phyloP scores from a whole-genome alignment of 345 rosid species.

The Pistacia atlantica region DNA sequence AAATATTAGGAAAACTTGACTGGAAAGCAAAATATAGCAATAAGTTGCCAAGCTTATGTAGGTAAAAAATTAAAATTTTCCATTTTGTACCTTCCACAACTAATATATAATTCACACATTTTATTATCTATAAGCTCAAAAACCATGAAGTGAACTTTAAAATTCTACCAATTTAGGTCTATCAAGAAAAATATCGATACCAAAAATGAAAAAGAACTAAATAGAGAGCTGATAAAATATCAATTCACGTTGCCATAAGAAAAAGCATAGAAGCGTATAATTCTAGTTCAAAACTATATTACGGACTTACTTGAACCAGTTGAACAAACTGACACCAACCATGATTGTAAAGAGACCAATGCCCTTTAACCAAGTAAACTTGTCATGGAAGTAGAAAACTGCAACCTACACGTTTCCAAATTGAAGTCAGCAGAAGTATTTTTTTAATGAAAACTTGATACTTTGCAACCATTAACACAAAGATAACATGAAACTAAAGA shows the following conservation, averaged over 20 bases:
- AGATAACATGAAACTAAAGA: not conserved
- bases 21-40: not conserved
- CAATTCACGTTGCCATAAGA: not conserved
- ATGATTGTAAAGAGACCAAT: conserved; percentile 80
- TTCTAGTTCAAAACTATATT: not conserved
- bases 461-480: conserved; percentile 6
- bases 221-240: not conserved
- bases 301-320: conserved; percentile 96
- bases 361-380: conserved; percentile 95
- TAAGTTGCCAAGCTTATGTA: not conserved
- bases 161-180: not conserved
- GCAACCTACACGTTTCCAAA: conserved; percentile 64
- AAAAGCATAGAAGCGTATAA: not conserved
- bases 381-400: conserved; percentile 92
- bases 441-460: not conserved
- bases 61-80: not conserved
- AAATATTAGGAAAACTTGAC: not conserved
- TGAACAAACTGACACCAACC: conserved; percentile 90
- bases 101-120: not conserved
- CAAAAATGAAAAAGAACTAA: not conserved
- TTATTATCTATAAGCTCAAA: not conserved
- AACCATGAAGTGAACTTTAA: not conserved
- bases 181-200: not conserved
- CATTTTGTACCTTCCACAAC: not conserved
- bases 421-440: not conserved